These are phyloP conservation scores for Hysterangium stoloniferum DNA, from an alignment of 768 basidiomycete genomes.

Conservation along the genomic window DNA sequence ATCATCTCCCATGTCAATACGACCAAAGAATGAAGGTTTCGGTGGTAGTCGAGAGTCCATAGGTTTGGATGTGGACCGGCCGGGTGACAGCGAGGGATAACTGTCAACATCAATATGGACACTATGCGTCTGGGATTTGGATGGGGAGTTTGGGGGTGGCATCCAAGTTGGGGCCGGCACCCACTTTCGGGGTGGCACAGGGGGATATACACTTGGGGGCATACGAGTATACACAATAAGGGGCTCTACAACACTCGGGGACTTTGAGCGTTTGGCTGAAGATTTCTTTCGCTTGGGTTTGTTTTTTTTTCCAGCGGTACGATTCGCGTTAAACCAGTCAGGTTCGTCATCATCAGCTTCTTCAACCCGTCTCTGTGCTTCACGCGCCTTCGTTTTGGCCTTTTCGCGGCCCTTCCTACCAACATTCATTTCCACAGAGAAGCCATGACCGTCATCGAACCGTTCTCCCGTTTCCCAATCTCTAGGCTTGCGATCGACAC, in stretches of 20 bases:
- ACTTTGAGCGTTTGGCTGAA: constrained; percentile 31
- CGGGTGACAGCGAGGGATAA: background rate
- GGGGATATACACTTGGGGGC: no score
- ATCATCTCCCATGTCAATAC: constrained; percentile 12
- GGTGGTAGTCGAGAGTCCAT: background rate
- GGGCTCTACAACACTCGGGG: constrained; percentile 23
- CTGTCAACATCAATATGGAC: constrained; percentile 12
- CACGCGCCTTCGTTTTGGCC: constrained; percentile 47
- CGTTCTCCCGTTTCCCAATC: constrained; percentile 36
- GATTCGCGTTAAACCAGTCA: constrained; percentile 52
- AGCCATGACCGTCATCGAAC: constrained; percentile 39
- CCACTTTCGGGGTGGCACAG: constrained; percentile 19
- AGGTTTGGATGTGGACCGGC: background rate
- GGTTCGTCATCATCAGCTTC: constrained; percentile 41
- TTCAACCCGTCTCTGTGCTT: constrained; percentile 35
- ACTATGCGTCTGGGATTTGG: constrained; percentile 9
- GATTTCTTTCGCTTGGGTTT: constrained; percentile 24
- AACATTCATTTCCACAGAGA: constrained; percentile 46
- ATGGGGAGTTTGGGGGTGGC: constrained; percentile 11
- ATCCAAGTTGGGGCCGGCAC: constrained; percentile 6
- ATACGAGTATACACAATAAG: constrained; percentile 17
- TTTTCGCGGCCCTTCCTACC: constrained; percentile 59
- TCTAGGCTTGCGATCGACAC: constrained; percentile 29
- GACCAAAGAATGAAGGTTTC: constrained; percentile 7
- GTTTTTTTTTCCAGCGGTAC: constrained; percentile 4